Evolutionary conservation across 1,139 yeast species (phyloP), one percentile per base, ranked within the genome.

Genomic region (Diutina neorugosa): DNA sequence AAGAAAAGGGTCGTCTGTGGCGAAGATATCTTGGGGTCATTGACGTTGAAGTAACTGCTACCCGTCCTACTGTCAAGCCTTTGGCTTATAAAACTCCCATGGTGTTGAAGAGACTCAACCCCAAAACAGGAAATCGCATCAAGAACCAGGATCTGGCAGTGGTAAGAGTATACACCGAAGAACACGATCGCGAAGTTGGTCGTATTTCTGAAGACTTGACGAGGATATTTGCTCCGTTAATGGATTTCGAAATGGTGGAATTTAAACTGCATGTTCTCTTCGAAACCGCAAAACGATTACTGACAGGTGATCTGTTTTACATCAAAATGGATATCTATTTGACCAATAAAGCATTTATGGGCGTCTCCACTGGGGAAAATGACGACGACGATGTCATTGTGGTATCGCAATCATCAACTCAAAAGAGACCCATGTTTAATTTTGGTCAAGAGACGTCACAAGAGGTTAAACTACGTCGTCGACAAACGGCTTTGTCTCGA

Each of bases 31-130:
- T 89, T 23, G 97, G 97, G 0, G 75, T 89, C 1, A 61, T 88
- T 27, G 84, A 82, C 57, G 80, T 86, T 0, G 83, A 81, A 53
- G 91, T 89, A 1, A 85, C 91, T 87, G 90, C 95, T 9, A 88
- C 96, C 0, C 69, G 96, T 52, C 88, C 94, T 0, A 84, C 87
- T 0, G 60, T 74, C 46, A 70, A 69, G 50, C 76, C 83, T 0
- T 67, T 84, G 6, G 63, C 72, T 53, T 80, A 77, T 62, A 77
- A 79, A 18, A 79, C 85, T 43, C 65, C 61, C 25, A 63, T 84
- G 50, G 63, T 68, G 5, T 62, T 85, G 12, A 69, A 59, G 53
- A 62, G 69, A 51, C 59, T 64, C 46, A 65, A 57, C 20, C 73
- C 78, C 0, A 69, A 66, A 55, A 63, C 63, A 34, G 62, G 62